Evolutionary conservation across 2,329 filamentous ascomycete species (phyloP).

Genomic region (Fusarium hostae): DNA sequence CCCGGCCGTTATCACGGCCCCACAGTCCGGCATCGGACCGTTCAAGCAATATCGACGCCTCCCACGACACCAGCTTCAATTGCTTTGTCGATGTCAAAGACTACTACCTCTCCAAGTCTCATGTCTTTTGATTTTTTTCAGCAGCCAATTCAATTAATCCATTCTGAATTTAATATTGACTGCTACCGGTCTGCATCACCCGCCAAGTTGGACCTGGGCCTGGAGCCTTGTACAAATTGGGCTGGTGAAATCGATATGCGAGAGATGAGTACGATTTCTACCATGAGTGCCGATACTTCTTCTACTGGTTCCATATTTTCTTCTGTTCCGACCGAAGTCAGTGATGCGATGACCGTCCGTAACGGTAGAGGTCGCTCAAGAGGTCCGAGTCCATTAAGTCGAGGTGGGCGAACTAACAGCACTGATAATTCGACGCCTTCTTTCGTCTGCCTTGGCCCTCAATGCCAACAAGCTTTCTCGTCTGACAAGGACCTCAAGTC

Average conservation of each 20-base stretch:
- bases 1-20: slow-evolving; percentile 16
- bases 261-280: slow-evolving; percentile 41
- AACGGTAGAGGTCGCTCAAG: slow-evolving; percentile 29
- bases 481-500: slow-evolving; percentile 38
- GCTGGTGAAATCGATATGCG: slow-evolving; percentile 3
- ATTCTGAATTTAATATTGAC: slow-evolving; percentile 16
- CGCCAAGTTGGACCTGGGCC: slow-evolving; percentile 19
- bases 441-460: slow-evolving; percentile 45
- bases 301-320: slow-evolving; percentile 48
- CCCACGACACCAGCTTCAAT: slow-evolving; percentile 5
- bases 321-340: slow-evolving; percentile 45
- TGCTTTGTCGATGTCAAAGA: background rate
- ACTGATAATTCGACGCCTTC: slow-evolving; percentile 24
- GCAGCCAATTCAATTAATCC: background rate
- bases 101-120: background rate
- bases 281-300: slow-evolving; percentile 43
- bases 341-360: slow-evolving; percentile 36
- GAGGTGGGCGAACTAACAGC: slow-evolving; percentile 18
- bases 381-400: slow-evolving; percentile 42
- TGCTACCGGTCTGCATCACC: slow-evolving; percentile 29
- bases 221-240: slow-evolving; percentile 11
- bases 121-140: background rate
- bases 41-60: slow-evolving; percentile 13
- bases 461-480: slow-evolving; percentile 43
- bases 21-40: slow-evolving; percentile 21